These are phyloP conservation scores for Penicillium samsonianum DNA, from an alignment of 495 filamentous ascomycete genomes.

Conservation along the genomic window DNA sequence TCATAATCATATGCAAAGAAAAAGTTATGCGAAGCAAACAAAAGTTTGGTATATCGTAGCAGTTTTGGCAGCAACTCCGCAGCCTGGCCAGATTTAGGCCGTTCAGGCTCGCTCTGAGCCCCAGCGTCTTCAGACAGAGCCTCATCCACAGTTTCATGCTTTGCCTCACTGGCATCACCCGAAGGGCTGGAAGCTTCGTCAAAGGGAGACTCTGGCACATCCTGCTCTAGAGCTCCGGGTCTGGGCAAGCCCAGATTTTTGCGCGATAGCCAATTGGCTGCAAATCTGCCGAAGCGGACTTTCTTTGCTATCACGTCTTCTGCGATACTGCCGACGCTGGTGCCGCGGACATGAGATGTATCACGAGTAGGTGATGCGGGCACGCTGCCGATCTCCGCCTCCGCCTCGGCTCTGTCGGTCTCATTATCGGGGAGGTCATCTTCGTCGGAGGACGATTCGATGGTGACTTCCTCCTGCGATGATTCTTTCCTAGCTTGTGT, in stretches of 20 bases:
- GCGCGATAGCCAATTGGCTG: slow-evolving; percentile 84
- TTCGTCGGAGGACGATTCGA: slow-evolving; percentile 40
- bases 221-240: slow-evolving; percentile 33
- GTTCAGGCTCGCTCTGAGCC: slow-evolving; percentile 36
- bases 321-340: slow-evolving; percentile 60
- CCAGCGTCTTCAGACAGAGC: slow-evolving; percentile 26
- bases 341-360: slow-evolving; percentile 22
- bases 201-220: slow-evolving; percentile 24
- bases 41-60: slow-evolving; percentile 74
- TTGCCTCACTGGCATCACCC: slow-evolving; percentile 13
- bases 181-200: slow-evolving; percentile 23
- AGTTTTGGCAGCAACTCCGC: slow-evolving; percentile 76
- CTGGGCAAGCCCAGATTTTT: slow-evolving; percentile 66
- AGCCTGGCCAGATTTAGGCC: slow-evolving; percentile 25
- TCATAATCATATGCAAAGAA: slow-evolving; percentile 94
- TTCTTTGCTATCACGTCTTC: slow-evolving; percentile 80
- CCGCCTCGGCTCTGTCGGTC: slow-evolving; percentile 36
- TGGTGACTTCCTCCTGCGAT: slow-evolving; percentile 27
- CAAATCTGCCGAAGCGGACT: slow-evolving; percentile 83
- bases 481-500: slow-evolving; percentile 57
- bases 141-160: slow-evolving; percentile 16
- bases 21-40: slow-evolving; percentile 81
- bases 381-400: slow-evolving; percentile 37
- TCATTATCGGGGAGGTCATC: slow-evolving; percentile 40
- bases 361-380: slow-evolving; percentile 34